Evolutionary conservation across 2,329 filamentous ascomycete species (phyloP), one percentile per base, ranked within the genome.

Genomic region (Tolypocladium sp.): DNA sequence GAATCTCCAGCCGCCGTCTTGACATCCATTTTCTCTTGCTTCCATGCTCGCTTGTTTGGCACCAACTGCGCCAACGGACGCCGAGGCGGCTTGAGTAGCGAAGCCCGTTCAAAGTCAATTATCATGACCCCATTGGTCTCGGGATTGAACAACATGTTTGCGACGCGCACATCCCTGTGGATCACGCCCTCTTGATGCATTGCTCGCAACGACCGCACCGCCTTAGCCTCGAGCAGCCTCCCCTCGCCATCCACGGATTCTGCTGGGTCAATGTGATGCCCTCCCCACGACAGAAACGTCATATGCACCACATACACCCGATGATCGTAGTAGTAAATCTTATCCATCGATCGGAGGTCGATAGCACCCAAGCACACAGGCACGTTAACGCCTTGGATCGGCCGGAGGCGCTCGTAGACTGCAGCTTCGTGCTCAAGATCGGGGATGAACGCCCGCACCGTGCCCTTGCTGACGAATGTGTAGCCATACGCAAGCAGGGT

Each of bases 381-480:
- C 25, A 77, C 60, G n/a, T 63, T 17, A 15, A 60, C 56, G 9
- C 75, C 74, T 63, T 79, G 70, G 25, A 74, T 52, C 12, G 64
- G 55, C 54, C 60, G 22, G 0, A 77, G 66, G n/a, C 67, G 68
- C 15, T 64, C 12, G 60, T 78, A 78, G 0, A 77, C 66, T 1
- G 52, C 55, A 4, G 67, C 68, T 63, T 78, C 71, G 49, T 75
- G 66, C 60, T 71, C 44, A 7, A 77, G 71, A 59, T 73, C 67
- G 6, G 51, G n/a, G 38, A 72, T 61, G 25, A 74, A 74, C 22
- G 60, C 67, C 27, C 20, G 33, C 2, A 73, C 66, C 1, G 70
- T 78, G 27, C 72, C 72, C 63, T 81, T 80, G 56, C 70, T 66
- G 35, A 75, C 66, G 53, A 80, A 74, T 2, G 71, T 77, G 66